These are phyloP conservation scores for Apiotrichum laibachii DNA, from an alignment of 1,284 basidiomycete species.

Conservation along the genomic window DNA sequence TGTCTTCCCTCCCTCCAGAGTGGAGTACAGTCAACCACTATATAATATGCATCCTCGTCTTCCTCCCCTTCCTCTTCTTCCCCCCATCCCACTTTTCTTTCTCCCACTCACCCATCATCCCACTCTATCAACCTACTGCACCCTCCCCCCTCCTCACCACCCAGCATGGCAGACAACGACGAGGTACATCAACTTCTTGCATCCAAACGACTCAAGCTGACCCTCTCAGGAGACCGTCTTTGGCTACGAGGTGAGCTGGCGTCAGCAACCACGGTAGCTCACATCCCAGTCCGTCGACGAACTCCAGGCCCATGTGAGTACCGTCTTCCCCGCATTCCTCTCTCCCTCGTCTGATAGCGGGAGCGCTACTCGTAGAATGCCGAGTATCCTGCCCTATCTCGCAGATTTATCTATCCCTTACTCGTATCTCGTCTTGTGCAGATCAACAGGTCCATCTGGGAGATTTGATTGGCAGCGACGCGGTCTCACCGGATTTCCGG, in stretches of 20 bases:
- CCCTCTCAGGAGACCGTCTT: constrained; percentile 11
- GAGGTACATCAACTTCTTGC: background rate
- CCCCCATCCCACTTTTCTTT: background rate
- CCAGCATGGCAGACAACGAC: background rate
- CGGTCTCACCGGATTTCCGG: too few relatives aligned
- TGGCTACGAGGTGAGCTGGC: constrained; percentile 22
- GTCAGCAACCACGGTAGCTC: background rate
- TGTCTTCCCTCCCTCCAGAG: background rate
- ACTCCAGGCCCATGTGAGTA: constrained; percentile 76
- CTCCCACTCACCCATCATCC: background rate
- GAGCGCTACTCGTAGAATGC: too few relatives aligned
- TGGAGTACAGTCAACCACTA: background rate
- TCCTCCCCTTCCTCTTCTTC: background rate
- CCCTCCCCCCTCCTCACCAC: background rate
- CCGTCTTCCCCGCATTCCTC: constrained; percentile 2
- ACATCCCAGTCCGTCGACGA: constrained; percentile 70
- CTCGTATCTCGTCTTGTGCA: too few relatives aligned
- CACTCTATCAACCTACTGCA: background rate
- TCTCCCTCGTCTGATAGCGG: too few relatives aligned
- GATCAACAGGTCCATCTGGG: too few relatives aligned
- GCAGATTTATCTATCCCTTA: too few relatives aligned
- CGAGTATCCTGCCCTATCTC: too few relatives aligned
- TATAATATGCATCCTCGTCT: background rate
- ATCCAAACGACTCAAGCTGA: background rate
- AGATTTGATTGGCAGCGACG: too few relatives aligned